A percentile compares a stretch with the other conserved stretches of the same genome.
Conservation (phyloP, 148 eudicot species). For the Silene latifolia region DNA sequence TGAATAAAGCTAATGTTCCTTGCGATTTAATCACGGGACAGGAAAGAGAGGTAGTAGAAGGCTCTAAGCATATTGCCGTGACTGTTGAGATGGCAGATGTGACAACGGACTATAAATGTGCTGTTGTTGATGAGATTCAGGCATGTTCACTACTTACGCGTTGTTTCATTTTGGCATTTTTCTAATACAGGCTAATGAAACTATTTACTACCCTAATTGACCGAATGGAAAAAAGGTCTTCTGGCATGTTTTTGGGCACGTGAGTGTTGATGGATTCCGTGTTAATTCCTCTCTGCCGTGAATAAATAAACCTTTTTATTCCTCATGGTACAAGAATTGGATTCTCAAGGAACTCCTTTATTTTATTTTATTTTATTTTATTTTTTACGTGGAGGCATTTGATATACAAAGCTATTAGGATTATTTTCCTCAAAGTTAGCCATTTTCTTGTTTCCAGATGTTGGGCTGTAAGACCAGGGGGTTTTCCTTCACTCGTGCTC, state of each 20-base stretch:
- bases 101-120: slow-evolving; percentile 65
- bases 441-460: slow-evolving; percentile 46
- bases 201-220: not conserved
- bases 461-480: slow-evolving; percentile 79
- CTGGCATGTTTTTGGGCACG: not conserved
- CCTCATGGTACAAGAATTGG: slow-evolving; percentile 1
- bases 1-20: slow-evolving; percentile 84
- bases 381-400: not conserved
- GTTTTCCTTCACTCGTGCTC: slow-evolving; percentile 95
- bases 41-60: slow-evolving; percentile 84
- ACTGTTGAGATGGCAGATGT: slow-evolving; percentile 99
- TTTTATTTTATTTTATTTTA: too few species aligned
- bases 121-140: slow-evolving; percentile 96
- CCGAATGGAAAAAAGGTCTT: not conserved
- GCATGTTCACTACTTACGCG: slow-evolving; percentile 33
- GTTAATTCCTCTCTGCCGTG: not conserved
- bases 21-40: slow-evolving; percentile 94
- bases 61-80: slow-evolving; percentile 80
- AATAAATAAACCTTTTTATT: not conserved
- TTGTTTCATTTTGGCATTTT: not conserved
- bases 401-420: not conserved
- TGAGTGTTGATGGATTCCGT: not conserved
- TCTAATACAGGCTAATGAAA: not conserved
- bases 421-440: not conserved
- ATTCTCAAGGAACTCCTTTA: not conserved